A percentile compares a stretch with the other conserved stretches of the same genome.
Evolutionary conservation across 306 rosid genomes (phyloP).

Genomic region (Sindora glabra): DNA sequence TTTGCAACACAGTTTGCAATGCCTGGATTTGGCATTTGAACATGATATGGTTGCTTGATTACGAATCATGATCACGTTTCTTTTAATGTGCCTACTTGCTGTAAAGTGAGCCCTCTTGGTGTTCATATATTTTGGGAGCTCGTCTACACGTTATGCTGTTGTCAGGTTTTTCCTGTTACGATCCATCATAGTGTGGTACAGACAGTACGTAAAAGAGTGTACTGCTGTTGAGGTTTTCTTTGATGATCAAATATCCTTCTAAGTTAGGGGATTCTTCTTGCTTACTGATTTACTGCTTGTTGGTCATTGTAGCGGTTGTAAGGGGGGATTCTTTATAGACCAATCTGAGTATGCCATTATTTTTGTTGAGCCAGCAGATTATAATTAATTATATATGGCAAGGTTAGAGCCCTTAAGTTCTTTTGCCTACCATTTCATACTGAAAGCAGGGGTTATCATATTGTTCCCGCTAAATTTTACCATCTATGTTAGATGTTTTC

Average conservation of each 20-base stretch:
- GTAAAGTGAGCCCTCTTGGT: constrained; percentile 8
- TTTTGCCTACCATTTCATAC: constrained; percentile 22
- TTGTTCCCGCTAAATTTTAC: constrained; percentile 13
- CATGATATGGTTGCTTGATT: constrained; percentile 13
- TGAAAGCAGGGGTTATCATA: constrained; percentile 15
- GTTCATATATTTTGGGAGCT: constrained; percentile 15
- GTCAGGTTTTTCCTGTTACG: constrained; percentile 16
- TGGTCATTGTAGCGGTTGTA: constrained; percentile 19
- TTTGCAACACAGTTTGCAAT: constrained; percentile 84
- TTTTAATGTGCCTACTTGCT: constrained; percentile 1
- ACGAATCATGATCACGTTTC: constrained; percentile 12
- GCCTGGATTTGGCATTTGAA: constrained; percentile 77
- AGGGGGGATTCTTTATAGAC: constrained; percentile 27
- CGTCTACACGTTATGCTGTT: constrained; percentile 4
- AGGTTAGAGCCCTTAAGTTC: constrained; percentile 26
- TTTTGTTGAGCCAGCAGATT: constrained; percentile 23
- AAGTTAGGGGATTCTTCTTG: constrained; percentile 4
- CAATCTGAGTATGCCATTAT: constrained; percentile 15
- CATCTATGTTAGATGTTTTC: constrained; percentile 1
- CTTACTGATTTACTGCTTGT: constrained; percentile 15
- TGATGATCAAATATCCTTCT: constrained; percentile 26
- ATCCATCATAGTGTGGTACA: constrained; percentile 15
- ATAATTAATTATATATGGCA: constrained; percentile 14
- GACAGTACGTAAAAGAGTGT: constrained; percentile 8
- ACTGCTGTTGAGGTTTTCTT: constrained; percentile 12